Base-by-base conservation (phyloP, 306 rosid species). In the Cyamopsis tetragonoloba region DNA sequence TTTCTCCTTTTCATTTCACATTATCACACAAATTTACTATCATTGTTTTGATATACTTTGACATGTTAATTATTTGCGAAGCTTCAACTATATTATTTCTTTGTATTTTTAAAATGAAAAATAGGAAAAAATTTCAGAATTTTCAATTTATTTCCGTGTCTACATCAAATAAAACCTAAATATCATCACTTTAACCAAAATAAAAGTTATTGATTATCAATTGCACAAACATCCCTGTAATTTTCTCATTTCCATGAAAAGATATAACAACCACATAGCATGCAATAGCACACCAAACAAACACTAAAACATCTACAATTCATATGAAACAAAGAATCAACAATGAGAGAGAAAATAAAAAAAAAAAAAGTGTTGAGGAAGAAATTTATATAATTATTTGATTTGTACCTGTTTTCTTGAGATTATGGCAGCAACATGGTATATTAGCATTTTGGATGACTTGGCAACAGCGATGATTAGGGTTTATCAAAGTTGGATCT, bases 231-330 rank as follows among this genome's bases (percentile, higher is more conserved):
- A 37, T 22, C 7, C 10, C 3, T 58, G 26, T 31, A 24, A 7
- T 42, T 1, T 5, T 14, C 1, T 26, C n/a, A n/a, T n/a, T 7
- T 11, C 30, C 41, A 43, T 19, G 68, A 71, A 23, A 71, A 59
- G 70, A 61, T 49, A 62, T 43, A 24, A 3, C 62, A 72, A 72
- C 77, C 55, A 62, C 22, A 15, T 38, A 15, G 46, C 22, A 60
- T 26, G 46, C 22, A 60, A 71, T 60, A 43, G 38, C 62, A 34
- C 62, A 47, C 69, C 76, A 14, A 59, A 42, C 31, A 50, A 58
- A 34, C 32, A 47, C 31, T 14, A 42, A n/a, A n/a, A n/a, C n/a
- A n/a, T n/a, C n/a, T n/a, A n/a, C n/a, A n/a, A n/a, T n/a, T n/a
- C n/a, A n/a, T n/a, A n/a, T n/a, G n/a, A n/a, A 49, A 24, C 26